Percentiles rank a stretch among this genome's conserved stretches.
Conservation (phyloP, 1,139 yeast genomes). For the Suzukiozyma palmioleophila region DNA sequence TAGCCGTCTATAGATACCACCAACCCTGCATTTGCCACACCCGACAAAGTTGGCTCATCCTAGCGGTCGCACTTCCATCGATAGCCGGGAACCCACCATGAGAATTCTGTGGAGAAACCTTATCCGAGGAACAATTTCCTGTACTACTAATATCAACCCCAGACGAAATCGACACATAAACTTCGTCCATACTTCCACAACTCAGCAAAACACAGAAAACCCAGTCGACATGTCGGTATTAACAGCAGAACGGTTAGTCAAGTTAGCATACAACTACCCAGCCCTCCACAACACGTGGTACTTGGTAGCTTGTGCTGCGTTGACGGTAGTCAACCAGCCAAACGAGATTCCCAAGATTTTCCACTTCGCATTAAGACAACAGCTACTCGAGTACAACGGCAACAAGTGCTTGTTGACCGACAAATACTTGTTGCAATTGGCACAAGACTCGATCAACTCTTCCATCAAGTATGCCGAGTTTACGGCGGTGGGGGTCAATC, state of each 20-base stretch:
- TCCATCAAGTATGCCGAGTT: constrained; percentile 37
- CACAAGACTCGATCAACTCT: constrained; percentile 36
- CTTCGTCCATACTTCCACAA: too few relatives aligned
- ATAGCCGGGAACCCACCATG: too few relatives aligned
- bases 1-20: too few relatives aligned
- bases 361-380: constrained; percentile 65
- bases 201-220: too few relatives aligned
- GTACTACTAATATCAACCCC: background rate
- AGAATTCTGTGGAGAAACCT: background rate
- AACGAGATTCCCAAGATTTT: constrained; percentile 73
- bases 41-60: too few relatives aligned
- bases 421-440: constrained; percentile 23
- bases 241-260: constrained; percentile 60
- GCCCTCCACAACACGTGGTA: constrained; percentile 59
- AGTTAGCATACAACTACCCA: constrained; percentile 51
- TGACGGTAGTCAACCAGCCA: constrained; percentile 79
- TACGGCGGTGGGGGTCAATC: constrained; percentile 39
- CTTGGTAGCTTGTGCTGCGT: constrained; percentile 71
- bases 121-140: background rate
- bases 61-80: too few relatives aligned
- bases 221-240: constrained; percentile 24
- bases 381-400: constrained; percentile 30
- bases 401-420: constrained; percentile 29
- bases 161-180: background rate
- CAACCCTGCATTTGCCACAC: too few relatives aligned